Percentiles rank a stretch among this genome's conserved stretches.
phyloP scores from a whole-genome alignment of 371 early-diverging fungal species.

The Actinomortierella wolfii region DNA sequence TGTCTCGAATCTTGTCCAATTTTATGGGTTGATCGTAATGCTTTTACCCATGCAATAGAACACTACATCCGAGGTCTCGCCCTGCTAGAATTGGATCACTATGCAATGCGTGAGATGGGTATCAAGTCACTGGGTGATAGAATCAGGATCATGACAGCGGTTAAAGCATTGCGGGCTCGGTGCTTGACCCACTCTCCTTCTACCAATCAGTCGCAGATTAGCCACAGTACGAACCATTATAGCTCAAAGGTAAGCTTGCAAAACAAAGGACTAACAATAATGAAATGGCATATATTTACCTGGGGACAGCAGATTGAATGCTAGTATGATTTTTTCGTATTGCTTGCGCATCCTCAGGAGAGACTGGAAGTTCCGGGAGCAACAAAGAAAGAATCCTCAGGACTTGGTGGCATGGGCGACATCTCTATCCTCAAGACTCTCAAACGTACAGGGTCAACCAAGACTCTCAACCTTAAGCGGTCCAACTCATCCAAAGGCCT shows the following conservation, averaged over 20 bases:
- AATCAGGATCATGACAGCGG: conserved; percentile 74
- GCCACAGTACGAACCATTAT: conserved; percentile 2
- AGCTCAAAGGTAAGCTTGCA: conserved; percentile 17
- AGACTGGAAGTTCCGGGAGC: conserved; percentile 41
- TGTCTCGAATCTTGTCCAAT: no score
- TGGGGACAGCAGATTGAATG: no score
- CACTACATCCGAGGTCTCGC: conserved; percentile 75
- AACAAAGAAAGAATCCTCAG: conserved; percentile 37
- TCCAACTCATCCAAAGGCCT: conserved; percentile 30
- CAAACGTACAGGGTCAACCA: conserved; percentile 41
- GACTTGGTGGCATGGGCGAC: conserved; percentile 24
- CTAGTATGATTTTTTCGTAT: background rate
- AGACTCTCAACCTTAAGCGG: conserved; percentile 35
- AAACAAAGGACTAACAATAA: background rate
- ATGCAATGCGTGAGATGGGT: conserved; percentile 81
- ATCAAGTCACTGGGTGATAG: conserved; percentile 86
- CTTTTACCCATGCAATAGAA: conserved; percentile 49
- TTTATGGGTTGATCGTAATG: no score
- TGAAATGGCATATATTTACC: background rate
- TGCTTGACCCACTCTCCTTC: conserved; percentile 50
- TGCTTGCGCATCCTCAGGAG: conserved; percentile 13
- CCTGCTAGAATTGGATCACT: conserved; percentile 82
- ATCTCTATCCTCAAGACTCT: conserved; percentile 33
- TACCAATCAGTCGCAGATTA: conserved; percentile 3
- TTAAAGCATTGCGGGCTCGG: conserved; percentile 70